Evolutionary conservation across 1,139 yeast species (phyloP).

Genomic region (Hansenula sp.): DNA sequence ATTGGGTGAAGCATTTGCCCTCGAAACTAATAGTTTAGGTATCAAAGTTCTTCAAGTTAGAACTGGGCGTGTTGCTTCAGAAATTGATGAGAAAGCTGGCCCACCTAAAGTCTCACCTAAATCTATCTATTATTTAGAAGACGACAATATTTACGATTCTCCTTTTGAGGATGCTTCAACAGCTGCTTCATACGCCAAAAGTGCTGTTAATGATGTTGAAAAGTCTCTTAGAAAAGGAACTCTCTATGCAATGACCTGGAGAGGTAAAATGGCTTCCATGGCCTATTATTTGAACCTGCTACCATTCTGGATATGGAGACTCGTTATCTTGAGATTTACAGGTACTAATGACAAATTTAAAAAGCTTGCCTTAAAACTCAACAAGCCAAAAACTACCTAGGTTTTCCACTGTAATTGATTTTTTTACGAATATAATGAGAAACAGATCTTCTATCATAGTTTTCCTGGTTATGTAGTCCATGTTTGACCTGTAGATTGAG

Average conservation of each 20-base stretch:
- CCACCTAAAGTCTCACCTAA: conserved; percentile 40
- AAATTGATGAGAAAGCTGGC: conserved; percentile 43
- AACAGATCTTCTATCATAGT: too few relatives aligned
- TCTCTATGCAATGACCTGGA: conserved; percentile 1
- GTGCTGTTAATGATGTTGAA: conserved; percentile 10
- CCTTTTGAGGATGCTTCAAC: conserved; percentile 3
- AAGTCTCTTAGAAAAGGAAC: conserved; percentile 2
- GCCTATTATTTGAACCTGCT: not conserved
- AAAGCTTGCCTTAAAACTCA: not conserved
- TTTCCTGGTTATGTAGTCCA: too few relatives aligned
- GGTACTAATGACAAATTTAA: not conserved
- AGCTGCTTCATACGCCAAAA: conserved; percentile 8
- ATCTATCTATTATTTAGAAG: conserved; percentile 29
- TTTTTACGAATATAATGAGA: too few relatives aligned
- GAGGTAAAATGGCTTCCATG: not conserved
- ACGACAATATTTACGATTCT: not conserved
- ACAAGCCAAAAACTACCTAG: not conserved
- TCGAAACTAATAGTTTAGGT: conserved; percentile 68
- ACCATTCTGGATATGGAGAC: not conserved
- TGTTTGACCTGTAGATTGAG: too few relatives aligned
- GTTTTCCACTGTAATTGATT: too few relatives aligned
- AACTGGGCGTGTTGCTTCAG: conserved; percentile 64
- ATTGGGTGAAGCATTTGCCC: conserved; percentile 53
- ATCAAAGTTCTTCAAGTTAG: conserved; percentile 64
- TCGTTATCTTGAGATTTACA: not conserved